Base-by-base conservation (phyloP, 768 basidiomycete species). In the Tricholoma hemisulphureum region DNA sequence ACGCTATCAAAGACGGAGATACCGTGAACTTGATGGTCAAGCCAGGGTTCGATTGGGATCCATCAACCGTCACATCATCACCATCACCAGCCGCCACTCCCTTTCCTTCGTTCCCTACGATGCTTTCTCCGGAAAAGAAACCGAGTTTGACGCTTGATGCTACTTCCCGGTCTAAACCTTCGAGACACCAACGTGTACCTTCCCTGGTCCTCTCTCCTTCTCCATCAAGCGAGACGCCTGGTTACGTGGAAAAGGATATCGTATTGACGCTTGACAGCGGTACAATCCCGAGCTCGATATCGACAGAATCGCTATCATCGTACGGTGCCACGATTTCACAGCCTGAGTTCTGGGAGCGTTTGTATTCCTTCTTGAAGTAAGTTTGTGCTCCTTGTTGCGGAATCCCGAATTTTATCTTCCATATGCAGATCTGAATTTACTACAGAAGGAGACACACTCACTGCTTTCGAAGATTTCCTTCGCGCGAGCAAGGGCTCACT, bases 11-110 rank as follows among this genome's bases (percentile, higher is more conserved):
- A 65, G 83, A 88, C 67, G 90, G 88, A 10, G 87, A 91, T 63
- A 88, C 85, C 10, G 77, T 98, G 65, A 96, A 89, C 71, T 77
- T 99, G 45, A 88, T 95, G 78, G 74, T 95, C 70, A 96, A 95
- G 67, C 81, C 93, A 2, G 85, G 88, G 23, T 79, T 82, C 58
- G 76, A 83, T 32, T 84, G 86, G 87, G 80, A 88, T 63, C 81
- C 85, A 18, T 63, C 81, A 21, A 73, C 65, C 16, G 35, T 71
- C 54, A 49, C 76, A 63, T 31, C 65, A 31, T 48, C 62, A 34
- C 50, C 69, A 53, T 56, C 65, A 16, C 8, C 46, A 29, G 46
- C 46, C 29, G 18, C 26, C 9, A 49, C 46, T n/a, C 51, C 63
- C 20, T 57, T 70, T 32, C 65, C 35, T 63, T 69, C 63, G 58